These are phyloP conservation scores for Tulasnella sp. DNA, from an alignment of 768 basidiomycete genomes.

Conservation along the genomic window DNA sequence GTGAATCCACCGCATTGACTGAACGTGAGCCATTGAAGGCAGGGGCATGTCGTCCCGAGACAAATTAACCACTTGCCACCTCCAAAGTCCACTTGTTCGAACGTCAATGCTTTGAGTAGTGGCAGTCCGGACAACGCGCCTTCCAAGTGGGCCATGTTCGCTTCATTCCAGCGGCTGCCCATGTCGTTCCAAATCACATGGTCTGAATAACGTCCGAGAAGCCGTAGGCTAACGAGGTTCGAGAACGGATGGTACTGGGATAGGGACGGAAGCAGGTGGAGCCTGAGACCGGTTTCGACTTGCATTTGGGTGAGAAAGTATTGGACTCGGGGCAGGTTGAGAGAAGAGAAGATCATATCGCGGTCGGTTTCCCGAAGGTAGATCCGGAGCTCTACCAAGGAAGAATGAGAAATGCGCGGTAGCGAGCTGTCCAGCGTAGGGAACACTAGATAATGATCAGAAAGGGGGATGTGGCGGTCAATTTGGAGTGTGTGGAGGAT, in stretches of 20 bases:
- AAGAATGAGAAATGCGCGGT: neutral
- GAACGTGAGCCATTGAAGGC: no score
- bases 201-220: no score
- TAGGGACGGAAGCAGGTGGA: neutral
- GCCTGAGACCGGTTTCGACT: neutral
- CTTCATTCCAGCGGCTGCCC: neutral
- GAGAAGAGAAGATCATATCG: neutral
- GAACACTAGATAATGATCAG: no score
- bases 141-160: neutral
- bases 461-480: constrained; percentile 37
- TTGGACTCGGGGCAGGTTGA: neutral
- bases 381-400: neutral
- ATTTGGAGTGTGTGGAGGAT: constrained; percentile 44
- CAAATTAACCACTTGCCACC: no score
- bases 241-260: no score
- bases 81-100: no score
- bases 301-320: neutral
- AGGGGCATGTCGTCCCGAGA: no score
- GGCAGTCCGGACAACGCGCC: neutral
- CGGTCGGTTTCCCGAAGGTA: neutral
- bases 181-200: no score
- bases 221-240: neutral
- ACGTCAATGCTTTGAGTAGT: neutral
- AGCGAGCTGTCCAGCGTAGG: neutral
- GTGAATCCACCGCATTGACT: no score